Base-by-base conservation (phyloP, 1,284 basidiomycete species). In the Ceratobasidium sp. region DNA sequence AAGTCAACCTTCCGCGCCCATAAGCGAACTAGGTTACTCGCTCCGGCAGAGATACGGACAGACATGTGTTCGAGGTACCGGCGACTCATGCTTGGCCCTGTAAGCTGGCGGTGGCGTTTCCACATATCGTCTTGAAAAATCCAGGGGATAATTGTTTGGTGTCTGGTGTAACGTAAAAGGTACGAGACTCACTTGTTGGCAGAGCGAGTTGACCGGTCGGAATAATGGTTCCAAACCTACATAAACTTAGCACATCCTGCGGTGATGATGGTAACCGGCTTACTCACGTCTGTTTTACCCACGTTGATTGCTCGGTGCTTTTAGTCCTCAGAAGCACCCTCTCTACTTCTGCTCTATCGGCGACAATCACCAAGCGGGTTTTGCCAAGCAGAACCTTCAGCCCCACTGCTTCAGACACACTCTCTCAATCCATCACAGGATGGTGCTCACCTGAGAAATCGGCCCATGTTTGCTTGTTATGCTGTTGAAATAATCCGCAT, bases 171-270 rank as follows among this genome's bases (percentile, higher is more conserved):
- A 33, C 27, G 52, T 23, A 33, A 35, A 35, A 33, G 23, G 27
- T 14, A 66, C n/a, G 18, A 23, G 6, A 75, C 71, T 38, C 20
- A 75, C 71, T 75, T 30, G 48, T 54, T 23, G 48, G 71, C 5
- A 75, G 59, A 23, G 27, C 59, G 14, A 75, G 27, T 54, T 64
- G 50, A 16, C 71, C 60, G 0, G n/a, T 33, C 2, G 71, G 71
- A 27, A 75, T 52, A 14, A 65, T n/a, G 12, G 71, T 60, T 30
- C 23, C 71, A 75, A 75, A 75, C 46, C 71, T 75, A 44, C 35
- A 8, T 30, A 38, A 14, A 23, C 18, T 64, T 8, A 52, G 30
- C 10, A 20, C 27, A 41, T 3, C 27, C 6, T 10, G 10, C n/a
- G 38, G 14, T 16, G 18, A 8, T 41, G 18, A 16, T 27, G n/a